Evolutionary conservation across 495 filamentous ascomycete genomes (phyloP).

Genomic region (Poronia punctata): DNA sequence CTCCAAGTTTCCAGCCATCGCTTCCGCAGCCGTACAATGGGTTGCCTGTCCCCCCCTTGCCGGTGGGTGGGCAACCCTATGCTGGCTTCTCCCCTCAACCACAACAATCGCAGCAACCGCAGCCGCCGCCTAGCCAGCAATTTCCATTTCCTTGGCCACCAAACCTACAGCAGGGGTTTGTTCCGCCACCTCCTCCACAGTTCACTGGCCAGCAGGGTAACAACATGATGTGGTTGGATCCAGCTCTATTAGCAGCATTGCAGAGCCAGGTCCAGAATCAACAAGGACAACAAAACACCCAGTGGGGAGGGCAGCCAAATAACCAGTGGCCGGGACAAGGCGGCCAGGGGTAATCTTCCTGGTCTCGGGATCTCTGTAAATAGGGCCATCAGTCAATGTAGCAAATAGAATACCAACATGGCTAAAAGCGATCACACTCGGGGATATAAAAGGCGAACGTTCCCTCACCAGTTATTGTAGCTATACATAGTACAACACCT

Average conservation of each 20-base stretch:
- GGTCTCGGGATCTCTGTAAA: not conserved
- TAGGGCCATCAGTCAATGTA: too few relatives aligned
- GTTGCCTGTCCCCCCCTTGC: constrained; percentile 11
- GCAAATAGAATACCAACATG: too few relatives aligned
- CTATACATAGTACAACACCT: too few relatives aligned
- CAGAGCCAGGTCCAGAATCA: constrained; percentile 41
- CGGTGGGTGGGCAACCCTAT: constrained; percentile 9
- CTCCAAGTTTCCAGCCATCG: constrained; percentile 16
- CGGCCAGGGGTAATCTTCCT: too few relatives aligned
- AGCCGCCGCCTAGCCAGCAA: constrained; percentile 14
- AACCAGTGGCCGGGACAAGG: constrained; percentile 19
- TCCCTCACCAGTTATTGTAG: too few relatives aligned
- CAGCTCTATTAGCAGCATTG: constrained; percentile 48
- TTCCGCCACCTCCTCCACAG: constrained; percentile 24
- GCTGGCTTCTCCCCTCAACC: constrained; percentile 14
- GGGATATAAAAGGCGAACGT: too few relatives aligned
- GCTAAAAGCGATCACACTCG: too few relatives aligned
- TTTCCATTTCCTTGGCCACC: constrained; percentile 20
- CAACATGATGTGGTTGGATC: constrained; percentile 48
- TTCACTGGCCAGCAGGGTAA: constrained; percentile 18
- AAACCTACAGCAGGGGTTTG: constrained; percentile 17
- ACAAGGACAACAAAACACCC: constrained; percentile 36
- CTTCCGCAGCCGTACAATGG: constrained; percentile 22
- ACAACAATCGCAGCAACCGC: constrained; percentile 13
- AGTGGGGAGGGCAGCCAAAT: constrained; percentile 35